Evolutionary conservation across 257 asterid genomes (phyloP).

Genomic region (Galeopsis tetrahit): DNA sequence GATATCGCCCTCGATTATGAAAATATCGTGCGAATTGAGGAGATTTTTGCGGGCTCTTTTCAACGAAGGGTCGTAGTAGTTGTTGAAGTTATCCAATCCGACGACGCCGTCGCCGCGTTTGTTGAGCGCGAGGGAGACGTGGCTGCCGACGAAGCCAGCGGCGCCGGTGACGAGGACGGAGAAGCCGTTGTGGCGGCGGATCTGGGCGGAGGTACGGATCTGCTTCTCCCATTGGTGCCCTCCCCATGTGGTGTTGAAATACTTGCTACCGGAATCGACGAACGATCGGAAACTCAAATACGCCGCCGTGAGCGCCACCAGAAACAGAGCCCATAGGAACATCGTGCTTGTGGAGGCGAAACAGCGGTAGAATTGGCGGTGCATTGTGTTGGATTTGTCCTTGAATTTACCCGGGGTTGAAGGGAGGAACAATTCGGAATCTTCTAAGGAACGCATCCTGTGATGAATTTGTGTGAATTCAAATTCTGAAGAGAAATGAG

Average conservation of each 20-base stretch:
- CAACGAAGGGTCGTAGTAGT: constrained; percentile 65
- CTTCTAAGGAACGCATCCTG: constrained; percentile 52
- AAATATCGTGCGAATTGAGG: constrained; percentile 33
- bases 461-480: background rate
- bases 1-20: constrained; percentile 52
- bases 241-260: constrained; percentile 70
- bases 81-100: constrained; percentile 78
- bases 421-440: constrained; percentile 66
- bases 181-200: constrained; percentile 65
- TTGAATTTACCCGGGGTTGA: constrained; percentile 82
- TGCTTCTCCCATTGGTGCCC: constrained; percentile 72
- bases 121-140: constrained; percentile 69
- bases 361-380: constrained; percentile 70
- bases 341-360: constrained; percentile 89
- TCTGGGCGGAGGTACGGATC: constrained; percentile 61
- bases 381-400: constrained; percentile 51
- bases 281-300: constrained; percentile 75
- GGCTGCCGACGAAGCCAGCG: constrained; percentile 86
- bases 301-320: constrained; percentile 74
- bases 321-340: constrained; percentile 82
- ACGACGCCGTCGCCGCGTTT: constrained; percentile 94
- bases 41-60: constrained; percentile 44
- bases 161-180: constrained; percentile 88
- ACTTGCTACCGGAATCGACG: constrained; percentile 59
- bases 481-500: too few species aligned